Conservation (phyloP, 306 rosid species). For the Sophora flavescens region DNA sequence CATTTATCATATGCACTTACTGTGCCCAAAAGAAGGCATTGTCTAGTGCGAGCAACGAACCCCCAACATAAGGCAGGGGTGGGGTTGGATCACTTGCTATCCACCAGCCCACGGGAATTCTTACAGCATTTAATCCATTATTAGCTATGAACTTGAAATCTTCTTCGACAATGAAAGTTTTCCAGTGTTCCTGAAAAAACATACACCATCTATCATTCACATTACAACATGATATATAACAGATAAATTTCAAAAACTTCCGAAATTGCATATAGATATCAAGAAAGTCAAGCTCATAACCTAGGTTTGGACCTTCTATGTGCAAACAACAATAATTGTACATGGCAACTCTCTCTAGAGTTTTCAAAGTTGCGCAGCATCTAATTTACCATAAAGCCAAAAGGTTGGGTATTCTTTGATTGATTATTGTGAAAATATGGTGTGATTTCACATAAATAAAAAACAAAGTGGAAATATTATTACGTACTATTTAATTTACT, state of each 20-base stretch:
- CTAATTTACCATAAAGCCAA: no score
- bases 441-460: no score
- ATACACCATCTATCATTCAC: not conserved
- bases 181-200: constrained; percentile 70
- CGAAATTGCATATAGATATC: not conserved
- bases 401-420: no score
- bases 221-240: no score
- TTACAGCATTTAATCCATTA: constrained; percentile 68
- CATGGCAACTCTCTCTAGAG: not conserved
- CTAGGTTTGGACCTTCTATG: not conserved
- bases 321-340: constrained; percentile 5
- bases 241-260: no score
- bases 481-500: no score
- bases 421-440: no score
- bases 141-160: constrained; percentile 70
- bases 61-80: constrained; percentile 77
- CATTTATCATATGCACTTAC: constrained; percentile 50
- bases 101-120: constrained; percentile 97
- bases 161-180: constrained; percentile 68
- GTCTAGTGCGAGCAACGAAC: constrained; percentile 73
- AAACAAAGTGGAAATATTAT: no score
- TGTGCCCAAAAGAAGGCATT: constrained; percentile 79
- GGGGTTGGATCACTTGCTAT: constrained; percentile 81
- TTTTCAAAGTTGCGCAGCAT: not conserved
- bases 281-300: not conserved